These are phyloP conservation scores for Coemansia sp. DNA, from an alignment of 192 early-diverging fungal species.

Conservation along the genomic window DNA sequence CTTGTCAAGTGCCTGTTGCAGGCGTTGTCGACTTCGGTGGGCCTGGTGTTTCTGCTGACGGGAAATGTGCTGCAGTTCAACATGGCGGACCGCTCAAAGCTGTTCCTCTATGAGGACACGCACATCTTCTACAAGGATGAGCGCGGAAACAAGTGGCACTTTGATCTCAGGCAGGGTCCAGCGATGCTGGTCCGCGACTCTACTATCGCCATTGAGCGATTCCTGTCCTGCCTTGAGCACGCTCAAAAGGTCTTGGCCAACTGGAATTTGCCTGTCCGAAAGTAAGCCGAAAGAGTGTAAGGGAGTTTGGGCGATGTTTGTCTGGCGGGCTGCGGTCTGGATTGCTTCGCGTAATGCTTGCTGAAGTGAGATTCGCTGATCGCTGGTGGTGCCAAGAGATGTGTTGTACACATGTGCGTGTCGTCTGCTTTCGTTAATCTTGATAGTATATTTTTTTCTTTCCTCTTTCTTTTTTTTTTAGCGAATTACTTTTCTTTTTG, in stretches of 20 bases:
- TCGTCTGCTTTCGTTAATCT: not conserved
- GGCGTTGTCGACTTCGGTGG: constrained; percentile 39
- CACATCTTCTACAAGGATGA: constrained; percentile 47
- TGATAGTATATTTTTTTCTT: not conserved
- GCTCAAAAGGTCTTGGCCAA: constrained; percentile 43
- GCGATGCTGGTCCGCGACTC: constrained; percentile 44
- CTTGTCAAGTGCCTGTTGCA: constrained; percentile 37
- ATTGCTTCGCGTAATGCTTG: not conserved
- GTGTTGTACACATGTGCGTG: not conserved
- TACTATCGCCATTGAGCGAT: constrained; percentile 45
- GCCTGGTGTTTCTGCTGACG: constrained; percentile 50
- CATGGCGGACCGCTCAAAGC: constrained; percentile 46
- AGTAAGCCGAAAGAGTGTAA: constrained; percentile 5
- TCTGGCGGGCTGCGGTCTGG: constrained; percentile 4
- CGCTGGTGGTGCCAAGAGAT: not conserved
- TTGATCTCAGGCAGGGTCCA: constrained; percentile 50
- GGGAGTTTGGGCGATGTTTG: not conserved
- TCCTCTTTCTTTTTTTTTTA: not conserved
- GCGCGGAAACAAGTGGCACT: constrained; percentile 47
- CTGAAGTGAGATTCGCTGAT: not conserved
- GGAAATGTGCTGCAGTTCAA: constrained; percentile 55
- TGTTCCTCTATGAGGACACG: constrained; percentile 48
- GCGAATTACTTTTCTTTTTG: constrained; percentile 9
- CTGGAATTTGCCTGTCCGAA: constrained; percentile 26
- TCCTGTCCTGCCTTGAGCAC: constrained; percentile 45